These are phyloP conservation scores for Thermothielavioides terrestris DNA, from an alignment of 495 filamentous ascomycete genomes.

Conservation along the genomic window DNA sequence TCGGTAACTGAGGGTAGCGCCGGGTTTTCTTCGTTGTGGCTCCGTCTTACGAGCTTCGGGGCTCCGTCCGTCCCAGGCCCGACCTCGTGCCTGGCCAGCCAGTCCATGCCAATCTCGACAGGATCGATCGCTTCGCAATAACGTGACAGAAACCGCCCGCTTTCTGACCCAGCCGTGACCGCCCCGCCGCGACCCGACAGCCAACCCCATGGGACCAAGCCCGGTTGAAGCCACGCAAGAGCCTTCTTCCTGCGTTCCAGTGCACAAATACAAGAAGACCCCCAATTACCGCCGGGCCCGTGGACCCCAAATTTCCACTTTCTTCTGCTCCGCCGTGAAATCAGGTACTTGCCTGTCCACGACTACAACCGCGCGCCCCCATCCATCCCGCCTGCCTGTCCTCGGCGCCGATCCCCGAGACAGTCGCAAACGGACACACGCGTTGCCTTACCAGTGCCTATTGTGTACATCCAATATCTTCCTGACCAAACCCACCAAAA, in stretches of 20 bases:
- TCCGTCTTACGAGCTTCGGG: no score
- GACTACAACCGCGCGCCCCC: neutral
- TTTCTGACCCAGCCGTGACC: constrained; percentile 2
- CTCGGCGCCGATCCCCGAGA: constrained; percentile 8
- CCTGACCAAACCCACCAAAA: neutral
- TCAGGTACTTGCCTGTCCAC: neutral
- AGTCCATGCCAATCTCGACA: neutral
- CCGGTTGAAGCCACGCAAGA: constrained; percentile 5
- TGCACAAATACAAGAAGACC: constrained; percentile 7
- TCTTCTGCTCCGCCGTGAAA: neutral
- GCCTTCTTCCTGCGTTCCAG: constrained; percentile 1
- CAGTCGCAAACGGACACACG: neutral
- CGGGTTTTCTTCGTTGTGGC: no score
- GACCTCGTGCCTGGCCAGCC: no score
- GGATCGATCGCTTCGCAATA: neutral
- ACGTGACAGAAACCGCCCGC: constrained; percentile 3
- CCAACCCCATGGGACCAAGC: constrained; percentile 4
- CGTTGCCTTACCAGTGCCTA: no score
- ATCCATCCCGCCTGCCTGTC: neutral
- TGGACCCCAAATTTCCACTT: constrained; percentile 12
- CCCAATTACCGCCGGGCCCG: constrained; percentile 8
- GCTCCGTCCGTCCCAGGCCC: neutral
- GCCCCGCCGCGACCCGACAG: constrained; percentile 15
- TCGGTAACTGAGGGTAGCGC: no score
- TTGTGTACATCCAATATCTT: no score